Evolutionary conservation across 2,329 filamentous ascomycete species (phyloP), one percentile per base, ranked within the genome.

Genomic region (Cordyceps tenuipes): DNA sequence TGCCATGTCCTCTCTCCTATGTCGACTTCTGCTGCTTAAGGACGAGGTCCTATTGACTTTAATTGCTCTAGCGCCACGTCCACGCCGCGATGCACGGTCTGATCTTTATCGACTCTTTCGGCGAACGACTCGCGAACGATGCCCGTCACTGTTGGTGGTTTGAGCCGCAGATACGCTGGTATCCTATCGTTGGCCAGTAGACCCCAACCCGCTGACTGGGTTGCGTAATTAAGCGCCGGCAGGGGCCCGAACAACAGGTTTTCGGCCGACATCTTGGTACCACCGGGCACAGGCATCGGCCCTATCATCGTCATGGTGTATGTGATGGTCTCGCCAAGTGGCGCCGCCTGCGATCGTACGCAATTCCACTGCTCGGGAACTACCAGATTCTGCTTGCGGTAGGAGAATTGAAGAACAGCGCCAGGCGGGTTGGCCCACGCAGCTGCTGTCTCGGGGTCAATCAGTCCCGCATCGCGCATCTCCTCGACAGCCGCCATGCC

Each of bases 221-320:
- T 36, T 3, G 56, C 56, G 34, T 51, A 34, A 41, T 51, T 51
- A n/a, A 58, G 46, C n/a, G 47, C 56, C 23, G 56, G 56, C 36
- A 58, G 23, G 23, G 47, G 47, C 8, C 56, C 56, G n/a, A 47
- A 58, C 17, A 34, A n/a, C 21, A 58, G 47, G 26, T 51, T 58
- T 39, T 51, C 47, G 36, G 56, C 36, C 6, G 56, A 47, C 17
- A 47, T 58, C 47, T 51, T 58, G 23, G 56, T 36, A 5, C 56
- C 47, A 5, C 56, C 56, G 7, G 56, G 56, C n/a, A 58, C 56
- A 4, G 46, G 55, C 55, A 58, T 58, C 10, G 56, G 56, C n/a
- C 56, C 47, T 8, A 36, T 39, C 15, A 58, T 36, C 4, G 56
- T 52, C 56, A 51, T 59, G 23, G 47, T 48, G 36, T 52, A 59